Evolutionary conservation across 495 filamentous ascomycete genomes (phyloP).

Genomic region (Daldinia loculata): DNA sequence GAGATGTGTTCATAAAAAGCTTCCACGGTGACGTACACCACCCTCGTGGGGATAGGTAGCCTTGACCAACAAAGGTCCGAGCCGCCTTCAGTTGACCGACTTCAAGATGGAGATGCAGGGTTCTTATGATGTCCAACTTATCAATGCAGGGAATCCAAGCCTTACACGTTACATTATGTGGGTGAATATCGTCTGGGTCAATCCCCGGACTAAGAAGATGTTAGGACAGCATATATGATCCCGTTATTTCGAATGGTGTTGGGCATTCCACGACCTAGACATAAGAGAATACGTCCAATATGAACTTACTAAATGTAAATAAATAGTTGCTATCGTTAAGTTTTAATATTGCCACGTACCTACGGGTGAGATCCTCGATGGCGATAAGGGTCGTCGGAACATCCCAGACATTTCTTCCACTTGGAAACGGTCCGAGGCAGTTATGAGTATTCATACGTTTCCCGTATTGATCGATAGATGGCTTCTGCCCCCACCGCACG

Average conservation of each 20-base stretch:
- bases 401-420: constrained; percentile 19
- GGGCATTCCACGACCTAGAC: background rate
- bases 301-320: constrained; percentile 6
- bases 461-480: constrained; percentile 18
- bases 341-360: constrained; percentile 15
- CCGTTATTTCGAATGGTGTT: background rate
- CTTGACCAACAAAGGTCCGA: constrained; percentile 5
- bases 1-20: background rate
- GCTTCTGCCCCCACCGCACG: constrained; percentile 28
- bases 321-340: constrained; percentile 15
- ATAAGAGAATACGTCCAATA: constrained; percentile 8
- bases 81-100: background rate
- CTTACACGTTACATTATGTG: background rate
- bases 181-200: background rate
- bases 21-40: constrained; percentile 4
- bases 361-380: constrained; percentile 12
- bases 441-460: constrained; percentile 17
- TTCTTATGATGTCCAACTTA: constrained; percentile 6
- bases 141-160: background rate
- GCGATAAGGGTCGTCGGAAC: constrained; percentile 15
- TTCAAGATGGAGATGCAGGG: background rate
- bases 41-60: background rate
- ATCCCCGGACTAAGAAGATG: background rate
- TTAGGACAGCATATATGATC: background rate
- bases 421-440: constrained; percentile 29